phyloP scores from a whole-genome alignment of 2,329 filamentous ascomycete species.

The Fusarium sp. region DNA sequence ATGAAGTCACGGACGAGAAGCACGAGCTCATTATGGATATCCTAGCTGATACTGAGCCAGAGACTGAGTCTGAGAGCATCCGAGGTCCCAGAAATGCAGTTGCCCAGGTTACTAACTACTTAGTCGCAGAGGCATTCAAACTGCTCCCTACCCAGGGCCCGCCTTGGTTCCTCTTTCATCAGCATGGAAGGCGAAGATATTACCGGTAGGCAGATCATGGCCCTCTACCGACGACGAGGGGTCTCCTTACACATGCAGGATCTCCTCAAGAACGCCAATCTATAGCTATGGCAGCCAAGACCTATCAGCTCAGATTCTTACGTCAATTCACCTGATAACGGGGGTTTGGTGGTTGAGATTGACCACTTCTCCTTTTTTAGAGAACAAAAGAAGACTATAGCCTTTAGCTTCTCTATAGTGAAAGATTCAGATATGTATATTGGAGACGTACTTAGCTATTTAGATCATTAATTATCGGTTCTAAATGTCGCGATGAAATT shows the following conservation, averaged over 20 bases:
- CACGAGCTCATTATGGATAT: not conserved
- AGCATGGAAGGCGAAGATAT: not conserved
- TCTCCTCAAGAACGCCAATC: not conserved
- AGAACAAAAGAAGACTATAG: not conserved
- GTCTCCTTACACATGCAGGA: not conserved
- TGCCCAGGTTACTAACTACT: not conserved
- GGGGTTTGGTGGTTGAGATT: not conserved
- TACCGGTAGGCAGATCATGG: not conserved
- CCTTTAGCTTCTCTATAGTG: accelerated
- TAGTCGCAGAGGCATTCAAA: not conserved
- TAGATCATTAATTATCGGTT: not conserved
- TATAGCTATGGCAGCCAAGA: accelerated
- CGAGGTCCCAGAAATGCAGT: not conserved
- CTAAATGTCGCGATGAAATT: accelerated
- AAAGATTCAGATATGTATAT: not conserved
- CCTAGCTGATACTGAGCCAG: not conserved
- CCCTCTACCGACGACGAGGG: not conserved
- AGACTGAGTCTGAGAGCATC: not conserved
- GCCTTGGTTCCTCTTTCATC: not conserved
- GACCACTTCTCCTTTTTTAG: not conserved
- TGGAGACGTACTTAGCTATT: accelerated
- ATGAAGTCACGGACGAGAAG: not conserved
- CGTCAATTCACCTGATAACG: accelerated
- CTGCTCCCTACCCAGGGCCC: accelerated
- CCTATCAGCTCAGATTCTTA: not conserved